These are phyloP conservation scores for Candida succiphila DNA, from an alignment of 805 yeast species.

Conservation along the genomic window DNA sequence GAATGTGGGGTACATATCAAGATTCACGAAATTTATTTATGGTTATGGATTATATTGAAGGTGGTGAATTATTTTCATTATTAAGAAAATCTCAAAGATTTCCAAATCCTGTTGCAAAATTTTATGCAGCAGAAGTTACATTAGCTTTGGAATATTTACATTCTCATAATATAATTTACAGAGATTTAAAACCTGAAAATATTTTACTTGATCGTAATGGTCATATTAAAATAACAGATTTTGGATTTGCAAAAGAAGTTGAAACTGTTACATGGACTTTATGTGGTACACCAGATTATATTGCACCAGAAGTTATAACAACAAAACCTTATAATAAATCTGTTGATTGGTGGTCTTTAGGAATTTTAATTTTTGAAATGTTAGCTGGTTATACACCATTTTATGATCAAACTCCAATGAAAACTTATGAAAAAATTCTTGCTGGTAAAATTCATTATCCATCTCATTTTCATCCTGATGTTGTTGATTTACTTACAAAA, in stretches of 20 bases:
- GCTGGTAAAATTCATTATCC: slow-evolving; percentile 46
- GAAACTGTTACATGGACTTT: slow-evolving; percentile 49
- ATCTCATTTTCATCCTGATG: slow-evolving; percentile 43
- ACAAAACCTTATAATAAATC: slow-evolving; percentile 54
- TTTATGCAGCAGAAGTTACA: slow-evolving; percentile 53
- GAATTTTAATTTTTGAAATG: slow-evolving; percentile 52
- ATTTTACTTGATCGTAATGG: slow-evolving; percentile 49
- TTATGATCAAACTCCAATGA: slow-evolving; percentile 55
- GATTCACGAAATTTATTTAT: slow-evolving; percentile 46
- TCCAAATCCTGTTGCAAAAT: slow-evolving; percentile 55
- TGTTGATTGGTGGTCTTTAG: slow-evolving; percentile 60
- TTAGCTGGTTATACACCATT: slow-evolving; percentile 54
- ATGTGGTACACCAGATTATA: slow-evolving; percentile 58
- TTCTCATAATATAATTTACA: slow-evolving; percentile 47
- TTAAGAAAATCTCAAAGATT: slow-evolving; percentile 48
- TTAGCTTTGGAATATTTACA: slow-evolving; percentile 51
- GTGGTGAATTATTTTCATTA: slow-evolving; percentile 49
- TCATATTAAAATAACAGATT: slow-evolving; percentile 51
- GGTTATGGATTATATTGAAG: slow-evolving; percentile 60
- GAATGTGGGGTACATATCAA: slow-evolving; percentile 64
- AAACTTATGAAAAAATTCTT: slow-evolving; percentile 49
- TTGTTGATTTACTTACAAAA: slow-evolving; percentile 37
- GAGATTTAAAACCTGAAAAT: slow-evolving; percentile 55
- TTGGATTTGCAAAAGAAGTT: slow-evolving; percentile 57
- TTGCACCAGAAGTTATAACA: slow-evolving; percentile 58